Base-by-base conservation (phyloP, 352 stramenopile genomes). In the Globisporangium perplexum region DNA sequence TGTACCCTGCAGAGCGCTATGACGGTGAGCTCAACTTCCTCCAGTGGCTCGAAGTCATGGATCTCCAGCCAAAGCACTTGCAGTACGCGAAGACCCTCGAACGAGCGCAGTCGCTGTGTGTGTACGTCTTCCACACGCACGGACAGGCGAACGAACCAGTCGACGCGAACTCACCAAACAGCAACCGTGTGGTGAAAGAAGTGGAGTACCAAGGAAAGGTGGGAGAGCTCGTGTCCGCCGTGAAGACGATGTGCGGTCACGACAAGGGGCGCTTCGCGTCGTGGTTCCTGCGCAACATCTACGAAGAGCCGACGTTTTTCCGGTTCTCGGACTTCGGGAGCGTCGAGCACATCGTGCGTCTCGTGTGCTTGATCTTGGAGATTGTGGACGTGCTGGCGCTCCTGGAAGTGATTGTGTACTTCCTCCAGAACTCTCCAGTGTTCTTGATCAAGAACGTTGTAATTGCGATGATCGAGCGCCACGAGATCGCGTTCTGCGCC, bases 211-310 rank as follows among this genome's bases (percentile, higher is more conserved):
- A 90, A 55, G 78, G 78, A 38, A 90, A 89, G 55, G 77, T 95
- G 1, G 73, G 80, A 20, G 84, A 95, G 53, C 66, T 95, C 17
- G 76, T 92, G 14, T 91, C 80, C 31, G 77, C 80, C 23, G 80
- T 95, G 22, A 95, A 95, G 61, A 93, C 76, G 0, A 89, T 95
- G 74, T 92, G 82, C 31, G 82, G 80, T 0, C 78, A 95, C 50
- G 84, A 95, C 61, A 95, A 93, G 65, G 81, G 81, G 18, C 75
- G 84, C 8, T 92, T 92, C 42, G 78, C 84, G 3, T 57, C 74
- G 18, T 95, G 84, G 84, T 91, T 95, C 36, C 48, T 93, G 10
- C 71, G 77, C 43, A 87, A 93, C 30, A 82, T 95, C 47, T 95
- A 95, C 62, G 76, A 90, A 53, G 77, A 92, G 48, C 31, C 62